phyloP scores from a whole-genome alignment of 352 stramenopile genomes.

The Phytophthora sp. region DNA sequence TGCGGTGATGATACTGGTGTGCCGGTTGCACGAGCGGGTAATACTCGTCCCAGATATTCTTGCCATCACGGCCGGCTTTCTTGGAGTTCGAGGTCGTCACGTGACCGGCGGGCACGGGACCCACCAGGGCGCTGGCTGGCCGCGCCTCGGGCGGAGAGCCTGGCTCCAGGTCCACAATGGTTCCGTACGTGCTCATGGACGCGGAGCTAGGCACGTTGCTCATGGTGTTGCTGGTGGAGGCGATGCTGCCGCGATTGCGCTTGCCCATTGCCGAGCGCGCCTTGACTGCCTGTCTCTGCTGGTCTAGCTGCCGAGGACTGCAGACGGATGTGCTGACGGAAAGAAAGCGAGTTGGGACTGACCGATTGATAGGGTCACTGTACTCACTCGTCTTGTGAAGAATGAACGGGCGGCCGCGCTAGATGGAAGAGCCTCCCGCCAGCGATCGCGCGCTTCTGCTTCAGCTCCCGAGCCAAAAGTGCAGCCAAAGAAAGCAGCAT shows the following conservation, averaged over 20 bases:
- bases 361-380: constrained; percentile 26
- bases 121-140: constrained; percentile 30
- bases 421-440: not conserved
- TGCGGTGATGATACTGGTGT: constrained; percentile 81
- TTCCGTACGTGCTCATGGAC: constrained; percentile 42
- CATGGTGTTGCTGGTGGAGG: constrained; percentile 34
- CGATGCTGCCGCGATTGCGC: constrained; percentile 40
- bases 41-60: constrained; percentile 89
- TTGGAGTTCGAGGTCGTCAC: constrained; percentile 16
- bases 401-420: constrained; percentile 14
- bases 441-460: too few relatives aligned
- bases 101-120: constrained; percentile 23
- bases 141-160: constrained; percentile 14
- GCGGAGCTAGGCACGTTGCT: constrained; percentile 24
- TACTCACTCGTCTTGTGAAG: not conserved
- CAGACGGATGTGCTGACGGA: not conserved
- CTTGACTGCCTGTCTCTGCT: not conserved
- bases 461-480: constrained; percentile 27
- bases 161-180: constrained; percentile 44
- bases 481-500: constrained; percentile 25
- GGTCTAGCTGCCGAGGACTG: not conserved
- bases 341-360: not conserved
- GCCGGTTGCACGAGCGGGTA: constrained; percentile 87
- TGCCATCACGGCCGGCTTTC: constrained; percentile 37
- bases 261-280: constrained; percentile 39